Evolutionary conservation across 768 basidiomycete genomes (phyloP).

Genomic region (Kockovaella imperatae): DNA sequence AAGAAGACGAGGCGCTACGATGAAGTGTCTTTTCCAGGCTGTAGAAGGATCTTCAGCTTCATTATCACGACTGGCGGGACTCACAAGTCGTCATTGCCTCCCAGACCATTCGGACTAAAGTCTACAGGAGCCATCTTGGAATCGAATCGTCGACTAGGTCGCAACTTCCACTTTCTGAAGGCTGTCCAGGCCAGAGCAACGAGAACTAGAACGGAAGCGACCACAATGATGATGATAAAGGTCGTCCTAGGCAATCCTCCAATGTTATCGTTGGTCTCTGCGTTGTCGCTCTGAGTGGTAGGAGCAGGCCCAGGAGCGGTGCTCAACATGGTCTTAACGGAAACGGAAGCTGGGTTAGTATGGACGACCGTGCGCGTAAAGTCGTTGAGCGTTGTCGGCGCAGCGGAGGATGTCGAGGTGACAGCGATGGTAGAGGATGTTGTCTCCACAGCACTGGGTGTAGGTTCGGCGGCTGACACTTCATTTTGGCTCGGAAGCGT

Average conservation of each 20-base stretch:
- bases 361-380: neutral
- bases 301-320: slow-evolving; percentile 11
- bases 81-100: slow-evolving; percentile 29
- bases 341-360: neutral
- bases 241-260: slow-evolving; percentile 30
- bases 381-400: neutral
- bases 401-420: neutral
- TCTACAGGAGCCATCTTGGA: slow-evolving; percentile 38
- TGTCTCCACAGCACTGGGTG: neutral
- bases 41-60: slow-evolving; percentile 2
- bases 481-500: too few relatives aligned
- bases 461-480: too few relatives aligned
- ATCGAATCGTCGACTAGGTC: slow-evolving; percentile 36
- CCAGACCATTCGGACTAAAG: slow-evolving; percentile 34
- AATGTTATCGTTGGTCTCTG: slow-evolving; percentile 1
- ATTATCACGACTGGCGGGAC: slow-evolving; percentile 1
- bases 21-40: slow-evolving; percentile 40
- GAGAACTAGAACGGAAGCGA: slow-evolving; percentile 31
- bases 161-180: slow-evolving; percentile 40
- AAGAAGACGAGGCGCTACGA: slow-evolving; percentile 27
- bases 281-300: slow-evolving; percentile 4
- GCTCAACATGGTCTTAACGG: slow-evolving; percentile 5
- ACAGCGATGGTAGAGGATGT: slow-evolving; percentile 1
- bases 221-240: slow-evolving; percentile 39
- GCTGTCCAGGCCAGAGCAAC: slow-evolving; percentile 31